phyloP scores from a whole-genome alignment of 495 filamentous ascomycete genomes.

The Stereocaulon alpinum region DNA sequence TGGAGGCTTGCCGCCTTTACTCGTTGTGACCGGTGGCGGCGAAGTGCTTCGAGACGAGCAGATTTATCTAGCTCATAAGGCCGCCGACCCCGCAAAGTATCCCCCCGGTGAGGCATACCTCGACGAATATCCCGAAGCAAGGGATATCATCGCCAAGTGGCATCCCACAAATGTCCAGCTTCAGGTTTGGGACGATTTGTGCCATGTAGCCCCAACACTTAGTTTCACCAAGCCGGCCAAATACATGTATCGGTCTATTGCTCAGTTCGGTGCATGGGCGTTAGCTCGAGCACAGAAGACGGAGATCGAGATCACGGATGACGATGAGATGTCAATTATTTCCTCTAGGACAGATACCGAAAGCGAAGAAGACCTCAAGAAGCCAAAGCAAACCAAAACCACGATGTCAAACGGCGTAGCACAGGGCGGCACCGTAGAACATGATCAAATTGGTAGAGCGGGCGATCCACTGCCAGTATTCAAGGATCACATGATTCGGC shows the following conservation, averaged over 20 bases:
- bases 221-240: slow-evolving; percentile 92
- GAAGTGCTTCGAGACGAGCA: slow-evolving; percentile 89
- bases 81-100: slow-evolving; percentile 67
- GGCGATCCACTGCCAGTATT: slow-evolving; percentile 75
- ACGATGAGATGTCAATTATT: slow-evolving; percentile 66
- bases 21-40: slow-evolving; percentile 77
- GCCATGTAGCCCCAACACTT: slow-evolving; percentile 81
- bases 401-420: slow-evolving; percentile 21
- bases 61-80: slow-evolving; percentile 90
- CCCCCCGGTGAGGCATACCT: slow-evolving; percentile 56
- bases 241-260: slow-evolving; percentile 81
- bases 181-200: slow-evolving; percentile 94
- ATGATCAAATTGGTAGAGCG: slow-evolving; percentile 56
- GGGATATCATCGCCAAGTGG: slow-evolving; percentile 48
- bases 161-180: slow-evolving; percentile 82
- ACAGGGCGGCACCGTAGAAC: slow-evolving; percentile 19
- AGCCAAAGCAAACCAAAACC: slow-evolving; percentile 17
- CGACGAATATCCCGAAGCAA: slow-evolving; percentile 49
- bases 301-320: slow-evolving; percentile 68
- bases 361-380: slow-evolving; percentile 28
- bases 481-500: slow-evolving; percentile 78
- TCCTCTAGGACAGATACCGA: slow-evolving; percentile 43
- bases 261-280: slow-evolving; percentile 87
- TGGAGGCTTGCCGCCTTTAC: slow-evolving; percentile 76
- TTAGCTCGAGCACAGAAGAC: slow-evolving; percentile 71